These are phyloP conservation scores for Cymodocea nodosa DNA, from an alignment of 116 monocot genomes.

Conservation along the genomic window DNA sequence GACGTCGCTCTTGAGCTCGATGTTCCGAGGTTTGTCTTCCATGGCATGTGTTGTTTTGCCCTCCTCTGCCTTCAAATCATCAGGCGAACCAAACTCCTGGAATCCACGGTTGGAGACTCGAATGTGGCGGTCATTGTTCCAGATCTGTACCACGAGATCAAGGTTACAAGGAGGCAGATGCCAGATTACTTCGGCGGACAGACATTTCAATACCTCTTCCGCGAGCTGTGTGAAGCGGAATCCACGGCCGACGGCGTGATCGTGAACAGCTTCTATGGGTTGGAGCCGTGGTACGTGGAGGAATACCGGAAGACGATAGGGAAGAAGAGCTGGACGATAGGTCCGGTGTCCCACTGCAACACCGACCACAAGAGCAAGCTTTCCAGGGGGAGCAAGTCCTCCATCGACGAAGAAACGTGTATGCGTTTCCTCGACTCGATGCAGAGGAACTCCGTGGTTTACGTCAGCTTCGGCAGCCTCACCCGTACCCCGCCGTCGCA, in stretches of 20 bases:
- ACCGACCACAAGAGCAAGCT: not conserved
- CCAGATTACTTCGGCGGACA: no score
- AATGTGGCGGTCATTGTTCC: no score
- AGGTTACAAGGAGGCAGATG: no score
- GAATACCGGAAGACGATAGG: conserved; percentile 11
- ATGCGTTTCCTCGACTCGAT: conserved; percentile 10
- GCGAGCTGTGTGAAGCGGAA: not conserved
- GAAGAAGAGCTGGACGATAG: conserved; percentile 27
- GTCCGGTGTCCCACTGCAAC: conserved; percentile 24
- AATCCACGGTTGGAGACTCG: no score
- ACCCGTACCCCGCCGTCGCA: not conserved
- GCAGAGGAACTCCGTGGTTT: conserved; percentile 10
- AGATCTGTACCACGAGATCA: no score
- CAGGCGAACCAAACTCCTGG: no score
- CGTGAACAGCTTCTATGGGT: conserved; percentile 29
- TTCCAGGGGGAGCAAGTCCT: not conserved
- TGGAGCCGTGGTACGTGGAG: conserved; percentile 27
- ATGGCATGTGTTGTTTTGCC: conserved; percentile 8
- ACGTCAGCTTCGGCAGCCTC: conserved; percentile 13
- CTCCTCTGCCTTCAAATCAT: not conserved
- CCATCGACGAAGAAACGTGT: not conserved
- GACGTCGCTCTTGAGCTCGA: conserved; percentile 5
- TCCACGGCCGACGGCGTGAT: conserved; percentile 17
- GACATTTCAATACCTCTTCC: no score
- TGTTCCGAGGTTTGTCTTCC: conserved; percentile 11